These are phyloP conservation scores for Kentomonas sorsogonicus DNA, from an alignment of 208 protist species.

Conservation along the genomic window DNA sequence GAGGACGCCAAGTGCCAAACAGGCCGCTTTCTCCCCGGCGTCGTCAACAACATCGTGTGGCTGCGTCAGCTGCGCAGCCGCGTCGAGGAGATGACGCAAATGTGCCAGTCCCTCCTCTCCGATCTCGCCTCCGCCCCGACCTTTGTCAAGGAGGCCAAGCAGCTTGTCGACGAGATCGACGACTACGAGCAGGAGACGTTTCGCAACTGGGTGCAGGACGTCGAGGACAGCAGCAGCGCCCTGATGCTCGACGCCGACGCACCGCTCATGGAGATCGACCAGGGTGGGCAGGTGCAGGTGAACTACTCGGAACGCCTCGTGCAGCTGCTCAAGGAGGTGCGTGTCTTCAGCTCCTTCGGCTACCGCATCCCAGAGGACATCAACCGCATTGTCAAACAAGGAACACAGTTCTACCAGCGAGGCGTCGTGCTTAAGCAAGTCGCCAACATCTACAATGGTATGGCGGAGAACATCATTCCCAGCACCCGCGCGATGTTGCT, in stretches of 20 bases:
- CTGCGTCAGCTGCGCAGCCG: slow-evolving; percentile 74
- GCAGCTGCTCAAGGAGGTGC: slow-evolving; percentile 86
- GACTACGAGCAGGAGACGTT: slow-evolving; percentile 87
- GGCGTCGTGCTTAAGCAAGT: slow-evolving; percentile 89
- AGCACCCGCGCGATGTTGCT: slow-evolving; percentile 87
- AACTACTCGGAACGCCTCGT: slow-evolving; percentile 88
- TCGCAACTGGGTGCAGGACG: slow-evolving; percentile 70
- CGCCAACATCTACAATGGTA: slow-evolving; percentile 91
- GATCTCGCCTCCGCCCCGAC: slow-evolving; percentile 66
- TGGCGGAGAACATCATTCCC: slow-evolving; percentile 87
- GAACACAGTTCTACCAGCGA: slow-evolving; percentile 76
- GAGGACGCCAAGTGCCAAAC: slow-evolving; percentile 85
- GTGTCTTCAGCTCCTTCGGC: slow-evolving; percentile 71
- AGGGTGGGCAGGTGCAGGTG: slow-evolving; percentile 71
- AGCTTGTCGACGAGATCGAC: slow-evolving; percentile 71
- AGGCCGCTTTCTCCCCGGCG: slow-evolving; percentile 85
- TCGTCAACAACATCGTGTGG: slow-evolving; percentile 91
- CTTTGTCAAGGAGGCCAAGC: slow-evolving; percentile 49
- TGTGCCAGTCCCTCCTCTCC: slow-evolving; percentile 67
- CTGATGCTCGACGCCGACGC: slow-evolving; percentile 80
- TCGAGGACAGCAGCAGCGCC: slow-evolving; percentile 53
- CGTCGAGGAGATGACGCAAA: slow-evolving; percentile 73
- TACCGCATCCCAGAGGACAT: slow-evolving; percentile 64
- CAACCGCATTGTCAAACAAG: slow-evolving; percentile 63
- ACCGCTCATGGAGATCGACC: slow-evolving; percentile 84